phyloP scores from a whole-genome alignment of 1,284 basidiomycete species.

The Thelephora terrestris region DNA sequence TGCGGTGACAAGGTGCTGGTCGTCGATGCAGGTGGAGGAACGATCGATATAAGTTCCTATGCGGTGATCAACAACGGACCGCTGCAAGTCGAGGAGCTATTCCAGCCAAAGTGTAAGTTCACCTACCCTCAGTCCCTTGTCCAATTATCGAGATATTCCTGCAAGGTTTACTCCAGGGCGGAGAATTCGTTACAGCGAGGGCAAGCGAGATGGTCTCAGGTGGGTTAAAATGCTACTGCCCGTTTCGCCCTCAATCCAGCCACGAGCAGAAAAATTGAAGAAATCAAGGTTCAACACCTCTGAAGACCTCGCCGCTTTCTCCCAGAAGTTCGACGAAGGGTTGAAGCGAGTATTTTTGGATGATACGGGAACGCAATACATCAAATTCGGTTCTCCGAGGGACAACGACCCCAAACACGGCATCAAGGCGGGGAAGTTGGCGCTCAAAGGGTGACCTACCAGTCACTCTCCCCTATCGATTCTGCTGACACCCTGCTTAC shows the following conservation, averaged over 20 bases:
- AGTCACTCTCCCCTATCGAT: neutral
- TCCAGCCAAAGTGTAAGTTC: slow-evolving; percentile 4
- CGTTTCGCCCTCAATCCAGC: slow-evolving; percentile 16
- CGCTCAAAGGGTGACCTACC: slow-evolving; percentile 29
- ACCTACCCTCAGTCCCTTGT: neutral
- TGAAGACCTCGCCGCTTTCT: slow-evolving; percentile 34
- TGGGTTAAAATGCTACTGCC: too few relatives aligned
- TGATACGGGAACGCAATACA: slow-evolving; percentile 31
- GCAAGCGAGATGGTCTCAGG: slow-evolving; percentile 18
- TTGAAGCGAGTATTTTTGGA: slow-evolving; percentile 38
- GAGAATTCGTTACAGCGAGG: slow-evolving; percentile 25
- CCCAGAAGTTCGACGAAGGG: slow-evolving; percentile 37
- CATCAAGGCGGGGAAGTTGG: slow-evolving; percentile 37
- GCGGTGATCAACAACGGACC: neutral
- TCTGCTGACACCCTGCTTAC: too few relatives aligned
- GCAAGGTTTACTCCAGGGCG: slow-evolving; percentile 30
- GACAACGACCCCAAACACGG: slow-evolving; percentile 35
- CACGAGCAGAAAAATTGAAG: slow-evolving; percentile 21
- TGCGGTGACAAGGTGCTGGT: slow-evolving; percentile 29
- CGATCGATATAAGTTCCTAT: slow-evolving; percentile 31
- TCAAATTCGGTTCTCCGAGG: slow-evolving; percentile 37
- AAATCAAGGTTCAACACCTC: slow-evolving; percentile 19
- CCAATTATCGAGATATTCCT: slow-evolving; percentile 25
- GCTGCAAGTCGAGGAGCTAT: slow-evolving; percentile 6
- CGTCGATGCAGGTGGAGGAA: slow-evolving; percentile 44